phyloP scores from a whole-genome alignment of 2,329 filamentous ascomycete species.

The Colletotrichum graminicola region DNA sequence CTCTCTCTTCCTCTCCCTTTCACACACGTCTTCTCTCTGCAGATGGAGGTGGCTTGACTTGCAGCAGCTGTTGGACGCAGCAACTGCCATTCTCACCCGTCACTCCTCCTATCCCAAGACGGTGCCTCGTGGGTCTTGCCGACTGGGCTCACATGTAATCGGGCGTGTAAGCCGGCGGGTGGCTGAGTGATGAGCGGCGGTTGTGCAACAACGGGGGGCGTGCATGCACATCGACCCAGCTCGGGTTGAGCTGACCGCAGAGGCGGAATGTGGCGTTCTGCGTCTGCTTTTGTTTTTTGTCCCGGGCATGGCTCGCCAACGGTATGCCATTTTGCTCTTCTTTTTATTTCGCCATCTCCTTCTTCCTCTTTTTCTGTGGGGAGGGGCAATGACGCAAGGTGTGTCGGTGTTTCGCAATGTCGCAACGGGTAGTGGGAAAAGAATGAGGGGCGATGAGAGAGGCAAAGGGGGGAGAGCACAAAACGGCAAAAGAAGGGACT shows the following conservation, averaged over 20 bases:
- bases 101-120: background rate
- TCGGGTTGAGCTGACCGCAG: background rate
- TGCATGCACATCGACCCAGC: background rate
- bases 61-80: constrained; percentile 4
- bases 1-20: background rate
- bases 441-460: constrained; percentile 1
- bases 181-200: background rate
- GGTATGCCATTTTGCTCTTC: background rate
- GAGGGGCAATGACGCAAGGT: constrained; percentile 2
- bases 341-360: background rate
- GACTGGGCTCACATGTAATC: constrained; percentile 18
- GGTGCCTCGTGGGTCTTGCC: background rate
- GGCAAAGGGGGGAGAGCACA: background rate
- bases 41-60: background rate
- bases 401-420: constrained; percentile 8
- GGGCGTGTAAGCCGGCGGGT: constrained; percentile 3
- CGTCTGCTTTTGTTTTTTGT: background rate
- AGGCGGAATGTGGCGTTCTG: constrained; percentile 7
- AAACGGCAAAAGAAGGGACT: constrained; percentile 7
- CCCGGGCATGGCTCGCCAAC: background rate
- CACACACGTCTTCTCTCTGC: background rate
- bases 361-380: background rate
- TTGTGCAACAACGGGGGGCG: background rate
- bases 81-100: background rate
- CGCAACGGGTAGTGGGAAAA: background rate